Evolutionary conservation across 768 basidiomycete genomes (phyloP).

Genomic region (Sarcomyxa edulis): DNA sequence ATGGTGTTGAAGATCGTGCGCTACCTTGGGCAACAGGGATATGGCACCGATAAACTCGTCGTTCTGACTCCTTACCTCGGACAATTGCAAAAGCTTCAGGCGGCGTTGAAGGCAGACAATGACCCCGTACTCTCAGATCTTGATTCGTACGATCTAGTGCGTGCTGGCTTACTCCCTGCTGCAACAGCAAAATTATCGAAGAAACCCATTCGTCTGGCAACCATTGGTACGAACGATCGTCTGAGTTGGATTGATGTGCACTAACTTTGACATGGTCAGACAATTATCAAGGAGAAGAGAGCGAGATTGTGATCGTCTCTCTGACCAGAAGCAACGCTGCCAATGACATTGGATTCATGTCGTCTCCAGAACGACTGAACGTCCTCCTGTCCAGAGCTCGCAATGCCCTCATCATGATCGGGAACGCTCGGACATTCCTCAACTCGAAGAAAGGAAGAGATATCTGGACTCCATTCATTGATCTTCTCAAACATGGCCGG

Average conservation of each 20-base stretch:
- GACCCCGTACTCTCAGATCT: constrained; percentile 64
- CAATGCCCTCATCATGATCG: constrained; percentile 59
- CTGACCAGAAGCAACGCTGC: constrained; percentile 54
- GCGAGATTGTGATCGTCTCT: constrained; percentile 59
- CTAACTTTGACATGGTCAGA: constrained; percentile 31
- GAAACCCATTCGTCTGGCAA: constrained; percentile 49
- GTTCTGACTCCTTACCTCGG: constrained; percentile 68
- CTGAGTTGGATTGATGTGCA: background rate
- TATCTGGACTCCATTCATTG: constrained; percentile 48
- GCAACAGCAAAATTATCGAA: constrained; percentile 34
- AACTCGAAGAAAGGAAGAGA: constrained; percentile 43
- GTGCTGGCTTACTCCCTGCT: constrained; percentile 46
- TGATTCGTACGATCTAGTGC: constrained; percentile 52
- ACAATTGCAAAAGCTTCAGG: constrained; percentile 48
- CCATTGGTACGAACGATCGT: constrained; percentile 45
- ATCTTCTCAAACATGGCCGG: constrained; percentile 30
- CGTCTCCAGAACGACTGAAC: constrained; percentile 61
- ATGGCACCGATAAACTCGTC: constrained; percentile 54
- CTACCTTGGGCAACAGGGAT: constrained; percentile 66
- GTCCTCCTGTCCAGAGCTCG: constrained; percentile 68
- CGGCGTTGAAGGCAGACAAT: constrained; percentile 35
- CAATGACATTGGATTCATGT: constrained; percentile 69
- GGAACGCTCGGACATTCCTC: constrained; percentile 56
- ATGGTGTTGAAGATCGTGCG: constrained; percentile 65
- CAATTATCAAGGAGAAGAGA: constrained; percentile 76